Percentiles rank a stretch among this genome's conserved stretches.
Evolutionary conservation across 257 asterid genomes (phyloP).

Genomic region (Primulina huaijiensis): DNA sequence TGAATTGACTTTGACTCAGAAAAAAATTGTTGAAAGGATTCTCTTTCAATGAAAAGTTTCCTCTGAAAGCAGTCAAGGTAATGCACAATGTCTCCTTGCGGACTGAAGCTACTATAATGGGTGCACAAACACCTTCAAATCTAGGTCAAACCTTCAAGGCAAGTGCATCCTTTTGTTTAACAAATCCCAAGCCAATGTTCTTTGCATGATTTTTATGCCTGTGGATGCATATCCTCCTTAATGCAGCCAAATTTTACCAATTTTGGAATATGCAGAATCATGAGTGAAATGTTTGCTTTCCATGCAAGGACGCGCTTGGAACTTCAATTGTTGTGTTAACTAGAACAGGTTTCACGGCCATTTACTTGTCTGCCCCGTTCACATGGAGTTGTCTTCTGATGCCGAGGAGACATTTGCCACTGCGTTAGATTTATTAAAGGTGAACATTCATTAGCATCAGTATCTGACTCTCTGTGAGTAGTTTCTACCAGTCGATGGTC

Average conservation of each 20-base stretch:
- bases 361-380: constrained; percentile 57
- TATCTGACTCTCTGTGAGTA: neutral
- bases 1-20: neutral
- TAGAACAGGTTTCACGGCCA: no score
- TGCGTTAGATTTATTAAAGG: constrained; percentile 70
- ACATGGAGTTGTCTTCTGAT: constrained; percentile 79
- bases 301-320: no score
- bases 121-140: constrained; percentile 17
- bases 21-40: neutral
- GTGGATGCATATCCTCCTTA: no score
- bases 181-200: no score
- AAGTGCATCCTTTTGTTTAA: no score
- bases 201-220: no score
- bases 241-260: no score
- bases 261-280: no score
- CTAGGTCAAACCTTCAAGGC: no score
- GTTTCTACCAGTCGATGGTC: neutral
- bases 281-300: no score
- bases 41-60: constrained; percentile 45
- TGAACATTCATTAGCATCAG: constrained; percentile 21
- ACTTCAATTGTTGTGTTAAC: no score
- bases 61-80: constrained; percentile 91
- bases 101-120: constrained; percentile 25
- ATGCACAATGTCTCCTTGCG: constrained; percentile 68
- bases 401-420: constrained; percentile 74